phyloP scores from a whole-genome alignment of 1,139 yeast genomes.

The Taphrina communis region DNA sequence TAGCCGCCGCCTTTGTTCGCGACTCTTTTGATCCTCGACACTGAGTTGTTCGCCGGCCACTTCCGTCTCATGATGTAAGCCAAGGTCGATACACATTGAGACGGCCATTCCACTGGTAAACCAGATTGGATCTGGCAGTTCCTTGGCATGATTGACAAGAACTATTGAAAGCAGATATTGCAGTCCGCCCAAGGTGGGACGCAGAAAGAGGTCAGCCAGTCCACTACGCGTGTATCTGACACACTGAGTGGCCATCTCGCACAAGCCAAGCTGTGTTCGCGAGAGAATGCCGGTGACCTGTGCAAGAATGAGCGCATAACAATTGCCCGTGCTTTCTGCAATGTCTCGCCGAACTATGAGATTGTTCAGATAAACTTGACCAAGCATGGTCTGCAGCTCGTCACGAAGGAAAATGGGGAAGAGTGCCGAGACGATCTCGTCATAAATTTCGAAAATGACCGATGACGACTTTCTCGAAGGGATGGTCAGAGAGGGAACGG shows the following conservation, averaged over 20 bases:
- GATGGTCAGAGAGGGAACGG: conserved; percentile 21
- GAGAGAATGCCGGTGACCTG: conserved; percentile 24
- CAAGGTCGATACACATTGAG: conserved; percentile 25
- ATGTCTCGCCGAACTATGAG: conserved; percentile 22
- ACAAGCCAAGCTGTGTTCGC: conserved; percentile 10
- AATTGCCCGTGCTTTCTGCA: conserved; percentile 21
- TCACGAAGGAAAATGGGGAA: conserved; percentile 15
- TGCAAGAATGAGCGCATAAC: conserved; percentile 19
- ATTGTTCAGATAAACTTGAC: conserved; percentile 25
- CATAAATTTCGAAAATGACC: conserved; percentile 24
- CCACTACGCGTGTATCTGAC: conserved; percentile 22
- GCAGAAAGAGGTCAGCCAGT: conserved; percentile 14
- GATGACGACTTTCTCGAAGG: conserved; percentile 18
- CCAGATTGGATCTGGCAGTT: conserved; percentile 30
- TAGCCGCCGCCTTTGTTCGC: conserved; percentile 18
- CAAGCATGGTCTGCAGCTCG: conserved; percentile 26
- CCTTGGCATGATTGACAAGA: conserved; percentile 22
- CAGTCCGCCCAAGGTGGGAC: conserved; percentile 15
- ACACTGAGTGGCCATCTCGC: conserved; percentile 2
- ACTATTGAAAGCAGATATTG: conserved; percentile 17
- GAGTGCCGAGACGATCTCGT: conserved; percentile 17
- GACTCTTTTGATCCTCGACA: conserved; percentile 2
- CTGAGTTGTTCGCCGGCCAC: background rate
- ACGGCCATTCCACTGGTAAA: conserved; percentile 27
- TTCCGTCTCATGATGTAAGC: conserved; percentile 13